Percentiles rank a stretch among this genome's conserved stretches.
Evolutionary conservation across 2,329 filamentous ascomycete species (phyloP).

Genomic region (Ascochyta clinopodiicola): DNA sequence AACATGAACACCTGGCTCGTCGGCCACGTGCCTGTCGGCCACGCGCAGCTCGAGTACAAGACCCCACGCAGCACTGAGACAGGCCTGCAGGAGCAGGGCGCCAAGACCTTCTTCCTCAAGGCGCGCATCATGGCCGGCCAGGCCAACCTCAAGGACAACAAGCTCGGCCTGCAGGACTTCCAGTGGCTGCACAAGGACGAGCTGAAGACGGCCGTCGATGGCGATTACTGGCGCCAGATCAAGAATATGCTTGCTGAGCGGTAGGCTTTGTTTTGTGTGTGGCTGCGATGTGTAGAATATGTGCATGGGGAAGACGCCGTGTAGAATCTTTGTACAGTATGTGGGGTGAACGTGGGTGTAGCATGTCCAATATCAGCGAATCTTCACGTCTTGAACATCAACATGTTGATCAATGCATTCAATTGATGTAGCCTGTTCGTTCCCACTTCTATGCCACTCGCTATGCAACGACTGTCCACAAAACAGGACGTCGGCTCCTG

Average conservation of each 20-base stretch:
- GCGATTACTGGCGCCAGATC: constrained; percentile 75
- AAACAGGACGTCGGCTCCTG: not conserved
- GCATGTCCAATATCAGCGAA: constrained; percentile 6
- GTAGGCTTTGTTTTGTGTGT: constrained; percentile 52
- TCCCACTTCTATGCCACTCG: not conserved
- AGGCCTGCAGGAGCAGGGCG: constrained; percentile 61
- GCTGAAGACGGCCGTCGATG: constrained; percentile 70
- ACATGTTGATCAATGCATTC: not conserved
- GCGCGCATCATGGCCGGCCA: constrained; percentile 97
- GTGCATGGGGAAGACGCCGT: constrained; percentile 7
- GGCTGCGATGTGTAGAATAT: constrained; percentile 6
- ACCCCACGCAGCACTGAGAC: constrained; percentile 23
- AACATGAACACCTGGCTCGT: constrained; percentile 99
- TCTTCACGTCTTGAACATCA: not conserved
- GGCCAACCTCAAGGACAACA: constrained; percentile 76
- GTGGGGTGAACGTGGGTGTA: not conserved
- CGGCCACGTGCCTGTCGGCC: constrained; percentile 85
- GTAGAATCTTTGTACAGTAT: constrained; percentile 19
- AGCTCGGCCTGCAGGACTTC: constrained; percentile 78
- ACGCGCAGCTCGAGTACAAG: constrained; percentile 69
- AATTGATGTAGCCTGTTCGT: not conserved
- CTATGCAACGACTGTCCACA: not conserved
- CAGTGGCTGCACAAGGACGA: constrained; percentile 93
- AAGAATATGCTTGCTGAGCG: constrained; percentile 84
- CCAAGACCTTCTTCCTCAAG: constrained; percentile 96